Base-by-base conservation (phyloP, 202 grass and related monocot species). In the Panicum hallii region DNA sequence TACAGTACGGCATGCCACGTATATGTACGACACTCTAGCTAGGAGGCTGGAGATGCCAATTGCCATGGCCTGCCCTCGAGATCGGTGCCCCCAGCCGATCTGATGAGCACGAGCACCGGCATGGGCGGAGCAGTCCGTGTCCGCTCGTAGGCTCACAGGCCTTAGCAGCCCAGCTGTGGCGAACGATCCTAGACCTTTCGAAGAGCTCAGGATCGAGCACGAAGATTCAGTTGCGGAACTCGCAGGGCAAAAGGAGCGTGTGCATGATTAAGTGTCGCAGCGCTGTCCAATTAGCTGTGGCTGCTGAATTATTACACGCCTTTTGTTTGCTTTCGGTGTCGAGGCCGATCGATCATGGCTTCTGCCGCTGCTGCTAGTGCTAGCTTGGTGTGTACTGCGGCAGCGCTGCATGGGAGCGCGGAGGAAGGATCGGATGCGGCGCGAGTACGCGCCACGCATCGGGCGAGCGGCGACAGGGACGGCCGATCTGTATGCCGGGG, bases 401-500 rank as follows among this genome's bases (percentile, higher is more conserved):
- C 38, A 44, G 22, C 72, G 14, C 46, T 65, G 78, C 77, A 38
- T 90, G 84, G 50, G 65, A 36, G 57, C 20, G 55, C 8, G 10
- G 65, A 15, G 8, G 52, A 89, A 78, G 84, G 55, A 38, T 63
- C 84, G 68, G 47, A 55, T 19, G 48, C 71, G 16, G 19, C 3
- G 71, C 71, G 6, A 87, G 44, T 40, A 34, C 10, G 32, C 71
- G 6, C 49, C 50, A 20, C 58, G 36, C 55, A 63, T 11, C 4
- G 20, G 48, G 84, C 68, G 20, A 63, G 84, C 68, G 22, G 6
- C 63, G 79, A 45, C 45, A 54, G 36, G 40, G 67, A 84, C 80
- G 63, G 75, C 5, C 48, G 75, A 90, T 75, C 89, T 80, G 80
- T 42, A 28, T 83, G 75, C 40, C 41, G 80, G 84, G 57, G 13